These are phyloP conservation scores for Megacollybia marginata DNA, from an alignment of 768 basidiomycete genomes.

Conservation along the genomic window DNA sequence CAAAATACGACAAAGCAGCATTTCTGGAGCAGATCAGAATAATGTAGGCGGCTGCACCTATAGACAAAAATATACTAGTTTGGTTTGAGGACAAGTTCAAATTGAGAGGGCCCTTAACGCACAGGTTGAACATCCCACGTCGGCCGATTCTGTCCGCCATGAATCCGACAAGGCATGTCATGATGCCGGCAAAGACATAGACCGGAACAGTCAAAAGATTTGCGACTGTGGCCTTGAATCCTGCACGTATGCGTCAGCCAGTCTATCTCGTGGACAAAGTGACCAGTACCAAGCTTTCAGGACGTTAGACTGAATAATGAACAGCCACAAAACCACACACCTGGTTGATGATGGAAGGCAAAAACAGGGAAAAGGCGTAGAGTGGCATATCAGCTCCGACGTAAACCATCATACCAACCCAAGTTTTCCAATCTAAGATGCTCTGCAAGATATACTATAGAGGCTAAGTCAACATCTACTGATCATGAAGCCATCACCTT, in stretches of 20 bases:
- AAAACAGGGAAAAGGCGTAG: conserved; percentile 73
- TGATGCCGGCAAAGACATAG: conserved; percentile 59
- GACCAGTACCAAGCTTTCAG: too few species aligned
- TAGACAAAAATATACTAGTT: neutral
- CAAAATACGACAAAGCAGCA: conserved; percentile 63
- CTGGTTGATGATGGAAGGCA: conserved; percentile 72
- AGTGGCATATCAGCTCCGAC: conserved; percentile 55
- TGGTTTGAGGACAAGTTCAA: neutral
- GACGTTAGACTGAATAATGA: too few species aligned
- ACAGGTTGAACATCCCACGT: conserved; percentile 63
- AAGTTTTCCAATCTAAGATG: conserved; percentile 69
- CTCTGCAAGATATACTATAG: conserved; percentile 44
- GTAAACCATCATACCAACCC: conserved; percentile 51
- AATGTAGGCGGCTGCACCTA: conserved; percentile 56
- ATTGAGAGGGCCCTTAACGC: conserved; percentile 14
- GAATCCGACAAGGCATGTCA: conserved; percentile 60
- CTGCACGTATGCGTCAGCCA: conserved; percentile 17
- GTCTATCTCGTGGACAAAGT: too few species aligned
- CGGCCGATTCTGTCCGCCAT: conserved; percentile 52
- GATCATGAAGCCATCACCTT: conserved; percentile 14
- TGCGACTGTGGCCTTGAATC: conserved; percentile 62
- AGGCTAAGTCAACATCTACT: neutral
- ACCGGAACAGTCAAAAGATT: conserved; percentile 76
- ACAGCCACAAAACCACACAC: conserved; percentile 23
- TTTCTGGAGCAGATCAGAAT: conserved; percentile 59